phyloP scores from a whole-genome alignment of 148 eudicot species.

The Mesembryanthemum crystallinum region DNA sequence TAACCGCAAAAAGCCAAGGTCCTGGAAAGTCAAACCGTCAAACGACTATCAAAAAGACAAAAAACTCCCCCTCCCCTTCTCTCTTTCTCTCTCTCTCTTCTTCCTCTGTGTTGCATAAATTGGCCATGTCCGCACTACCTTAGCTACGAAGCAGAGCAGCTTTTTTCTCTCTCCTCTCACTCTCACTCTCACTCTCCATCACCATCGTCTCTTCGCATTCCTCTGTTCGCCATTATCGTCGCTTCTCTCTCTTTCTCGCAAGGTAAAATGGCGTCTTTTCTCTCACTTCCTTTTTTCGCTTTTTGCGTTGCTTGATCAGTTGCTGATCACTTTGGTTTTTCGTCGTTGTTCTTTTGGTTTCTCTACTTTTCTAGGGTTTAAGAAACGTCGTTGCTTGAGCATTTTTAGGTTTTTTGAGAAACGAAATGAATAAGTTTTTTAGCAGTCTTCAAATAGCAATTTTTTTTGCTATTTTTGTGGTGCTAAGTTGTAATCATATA shows the following conservation, averaged over 20 bases:
- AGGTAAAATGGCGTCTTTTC: neutral
- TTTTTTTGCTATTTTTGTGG: neutral
- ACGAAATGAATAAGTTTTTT: no score
- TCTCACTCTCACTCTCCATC: neutral
- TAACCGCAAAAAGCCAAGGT: neutral
- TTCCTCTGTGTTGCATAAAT: neutral
- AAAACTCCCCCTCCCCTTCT: neutral
- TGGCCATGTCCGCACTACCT: neutral
- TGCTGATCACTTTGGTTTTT: neutral
- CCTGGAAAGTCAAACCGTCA: neutral
- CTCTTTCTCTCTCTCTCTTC: neutral
- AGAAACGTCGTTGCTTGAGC: no score
- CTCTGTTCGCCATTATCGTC: neutral
- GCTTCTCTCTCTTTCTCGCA: neutral
- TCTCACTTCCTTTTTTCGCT: neutral
- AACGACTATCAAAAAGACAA: no score
- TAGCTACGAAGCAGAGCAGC: neutral
- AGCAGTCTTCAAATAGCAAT: neutral
- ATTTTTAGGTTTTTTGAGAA: neutral
- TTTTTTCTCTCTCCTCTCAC: neutral
- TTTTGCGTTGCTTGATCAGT: neutral
- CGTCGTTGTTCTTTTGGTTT: no score
- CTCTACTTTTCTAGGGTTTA: no score
- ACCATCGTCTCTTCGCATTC: neutral
- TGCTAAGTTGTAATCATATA: neutral